These are phyloP conservation scores for Porphyrellus cyaneotinctus DNA, from an alignment of 768 basidiomycete species.

Conservation along the genomic window DNA sequence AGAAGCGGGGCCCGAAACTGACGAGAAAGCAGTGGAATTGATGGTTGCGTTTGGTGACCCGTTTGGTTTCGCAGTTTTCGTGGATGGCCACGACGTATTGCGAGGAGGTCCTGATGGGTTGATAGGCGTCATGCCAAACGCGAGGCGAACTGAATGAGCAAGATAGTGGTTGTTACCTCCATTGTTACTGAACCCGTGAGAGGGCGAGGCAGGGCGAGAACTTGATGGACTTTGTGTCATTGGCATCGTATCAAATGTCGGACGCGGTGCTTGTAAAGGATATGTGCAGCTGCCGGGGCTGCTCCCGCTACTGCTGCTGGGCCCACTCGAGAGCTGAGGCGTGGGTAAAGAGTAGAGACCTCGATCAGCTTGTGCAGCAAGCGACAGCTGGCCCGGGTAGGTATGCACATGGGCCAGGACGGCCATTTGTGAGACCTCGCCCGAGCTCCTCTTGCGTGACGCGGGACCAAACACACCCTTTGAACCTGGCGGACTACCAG, in stretches of 20 bases:
- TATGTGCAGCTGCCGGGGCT: constrained; percentile 54
- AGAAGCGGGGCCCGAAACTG: constrained; percentile 46
- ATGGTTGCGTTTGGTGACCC: constrained; percentile 8
- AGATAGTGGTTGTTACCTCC: constrained; percentile 55
- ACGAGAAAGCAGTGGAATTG: constrained; percentile 13
- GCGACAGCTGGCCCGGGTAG: constrained; percentile 31
- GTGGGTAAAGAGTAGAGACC: constrained; percentile 41
- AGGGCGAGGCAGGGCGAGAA: constrained; percentile 61
- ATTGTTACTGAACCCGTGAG: constrained; percentile 33
- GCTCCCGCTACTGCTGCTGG: constrained; percentile 56
- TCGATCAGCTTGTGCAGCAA: constrained; percentile 24
- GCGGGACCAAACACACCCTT: constrained; percentile 26
- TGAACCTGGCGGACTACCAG: constrained; percentile 36
- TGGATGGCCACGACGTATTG: constrained; percentile 38
- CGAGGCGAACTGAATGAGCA: constrained; percentile 78
- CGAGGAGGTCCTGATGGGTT: constrained; percentile 34
- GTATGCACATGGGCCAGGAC: constrained; percentile 31
- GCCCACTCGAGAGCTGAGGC: constrained; percentile 61
- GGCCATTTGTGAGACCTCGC: constrained; percentile 28
- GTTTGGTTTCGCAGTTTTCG: constrained; percentile 14
- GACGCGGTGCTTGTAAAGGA: constrained; percentile 27
- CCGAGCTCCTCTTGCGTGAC: constrained; percentile 29
- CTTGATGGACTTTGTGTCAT: constrained; percentile 45
- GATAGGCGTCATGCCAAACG: constrained; percentile 92
- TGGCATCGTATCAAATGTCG: constrained; percentile 21